Percentiles rank a stretch among this genome's conserved stretches.
These are phyloP conservation scores for Sporopachydermia cereana DNA, from an alignment of 1,139 yeast genomes.

Conservation along the genomic window DNA sequence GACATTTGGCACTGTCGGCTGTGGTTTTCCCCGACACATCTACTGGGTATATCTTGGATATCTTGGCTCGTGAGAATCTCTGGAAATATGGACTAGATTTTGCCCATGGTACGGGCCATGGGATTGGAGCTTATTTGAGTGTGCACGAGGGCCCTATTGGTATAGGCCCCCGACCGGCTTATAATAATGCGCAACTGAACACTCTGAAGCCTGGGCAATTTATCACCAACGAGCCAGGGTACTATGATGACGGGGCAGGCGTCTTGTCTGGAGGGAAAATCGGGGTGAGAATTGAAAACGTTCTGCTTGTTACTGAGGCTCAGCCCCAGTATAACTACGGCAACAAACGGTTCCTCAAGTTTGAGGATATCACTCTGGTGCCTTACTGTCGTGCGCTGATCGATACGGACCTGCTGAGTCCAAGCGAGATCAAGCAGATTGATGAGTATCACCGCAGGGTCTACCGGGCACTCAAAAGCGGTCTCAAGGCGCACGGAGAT, in stretches of 20 bases:
- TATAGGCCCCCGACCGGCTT: slow-evolving; percentile 44
- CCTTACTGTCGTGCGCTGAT: slow-evolving; percentile 57
- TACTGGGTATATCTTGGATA: slow-evolving; percentile 57
- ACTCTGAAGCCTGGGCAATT: slow-evolving; percentile 38
- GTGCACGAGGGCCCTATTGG: slow-evolving; percentile 86
- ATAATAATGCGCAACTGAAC: slow-evolving; percentile 19
- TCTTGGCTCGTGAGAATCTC: slow-evolving; percentile 61
- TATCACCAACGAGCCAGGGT: slow-evolving; percentile 73
- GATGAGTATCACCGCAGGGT: slow-evolving; percentile 44
- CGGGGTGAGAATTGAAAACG: slow-evolving; percentile 68
- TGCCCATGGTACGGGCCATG: slow-evolving; percentile 77
- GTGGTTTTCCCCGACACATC: slow-evolving; percentile 62
- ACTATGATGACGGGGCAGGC: slow-evolving; percentile 39
- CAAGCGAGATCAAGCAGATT: slow-evolving; percentile 43
- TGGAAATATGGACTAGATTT: slow-evolving; percentile 68
- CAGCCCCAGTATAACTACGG: slow-evolving; percentile 14
- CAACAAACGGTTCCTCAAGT: slow-evolving; percentile 43
- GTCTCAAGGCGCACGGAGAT: slow-evolving; percentile 3
- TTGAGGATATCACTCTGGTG: slow-evolving; percentile 66
- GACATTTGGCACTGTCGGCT: slow-evolving; percentile 53
- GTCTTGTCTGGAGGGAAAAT: slow-evolving; percentile 36
- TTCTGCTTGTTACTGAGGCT: slow-evolving; percentile 36
- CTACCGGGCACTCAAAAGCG: slow-evolving; percentile 31
- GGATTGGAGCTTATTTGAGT: slow-evolving; percentile 63
- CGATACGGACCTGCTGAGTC: slow-evolving; percentile 34